These are phyloP conservation scores for Tricholoma terreum DNA, from an alignment of 768 basidiomycete species.

Conservation along the genomic window DNA sequence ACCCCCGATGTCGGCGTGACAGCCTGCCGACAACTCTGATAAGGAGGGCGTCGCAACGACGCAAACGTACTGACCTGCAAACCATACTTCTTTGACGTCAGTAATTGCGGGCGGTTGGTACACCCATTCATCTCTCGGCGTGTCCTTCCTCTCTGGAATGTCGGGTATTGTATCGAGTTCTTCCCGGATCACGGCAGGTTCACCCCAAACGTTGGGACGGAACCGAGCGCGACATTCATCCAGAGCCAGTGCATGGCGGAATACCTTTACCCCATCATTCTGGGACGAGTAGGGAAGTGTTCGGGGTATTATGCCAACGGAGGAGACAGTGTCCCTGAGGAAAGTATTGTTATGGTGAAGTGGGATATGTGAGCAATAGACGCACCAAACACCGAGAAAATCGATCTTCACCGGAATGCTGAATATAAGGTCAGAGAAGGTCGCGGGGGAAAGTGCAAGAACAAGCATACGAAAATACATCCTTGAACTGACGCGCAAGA, in stretches of 20 bases:
- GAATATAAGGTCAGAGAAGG: constrained; percentile 30
- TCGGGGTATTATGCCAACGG: constrained; percentile 52
- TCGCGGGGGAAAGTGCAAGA: constrained; percentile 35
- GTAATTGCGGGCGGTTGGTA: too few relatives aligned
- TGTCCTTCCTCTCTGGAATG: too few relatives aligned
- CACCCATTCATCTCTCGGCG: too few relatives aligned
- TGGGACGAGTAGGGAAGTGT: constrained; percentile 56
- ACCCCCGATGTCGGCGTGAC: too few relatives aligned
- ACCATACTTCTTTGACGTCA: constrained; percentile 67
- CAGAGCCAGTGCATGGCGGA: constrained; percentile 62
- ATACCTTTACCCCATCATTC: constrained; percentile 51
- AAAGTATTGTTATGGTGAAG: background rate
- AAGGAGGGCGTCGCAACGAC: too few relatives aligned
- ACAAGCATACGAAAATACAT: constrained; percentile 46
- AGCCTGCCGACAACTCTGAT: too few relatives aligned
- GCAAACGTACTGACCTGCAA: too few relatives aligned
- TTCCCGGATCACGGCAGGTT: constrained; percentile 1
- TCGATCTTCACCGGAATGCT: constrained; percentile 51
- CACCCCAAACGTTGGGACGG: constrained; percentile 48
- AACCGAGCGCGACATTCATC: constrained; percentile 63
- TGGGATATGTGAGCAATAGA: background rate
- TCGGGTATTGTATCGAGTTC: constrained; percentile 1
- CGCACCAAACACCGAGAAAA: constrained; percentile 59
- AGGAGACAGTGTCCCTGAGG: constrained; percentile 66
- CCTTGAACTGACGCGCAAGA: constrained; percentile 44